Evolutionary conservation across 2,329 filamentous ascomycete genomes (phyloP), one percentile per base, ranked within the genome.

Genomic region (Exophiala calicioides): DNA sequence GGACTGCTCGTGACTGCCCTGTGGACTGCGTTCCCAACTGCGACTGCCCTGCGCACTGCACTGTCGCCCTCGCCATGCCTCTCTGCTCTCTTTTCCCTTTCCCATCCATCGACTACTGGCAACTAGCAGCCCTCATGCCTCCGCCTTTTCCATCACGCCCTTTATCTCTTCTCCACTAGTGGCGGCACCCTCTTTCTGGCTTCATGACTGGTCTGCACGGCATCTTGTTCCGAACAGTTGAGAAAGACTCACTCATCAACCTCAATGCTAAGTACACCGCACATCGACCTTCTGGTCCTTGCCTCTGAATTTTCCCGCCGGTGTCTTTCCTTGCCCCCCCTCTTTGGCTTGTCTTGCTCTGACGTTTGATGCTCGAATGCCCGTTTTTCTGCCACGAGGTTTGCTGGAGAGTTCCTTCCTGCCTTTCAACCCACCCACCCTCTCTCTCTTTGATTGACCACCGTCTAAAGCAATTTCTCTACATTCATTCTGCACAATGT

Each of bases 141-240:
- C 24, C 24, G 24, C 7, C 24, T 27, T 34, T 6, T 18, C 32
- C n/a, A 34, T 13, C 36, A 33, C 21, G 41, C n/a, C 38, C 23
- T 37, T 35, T 31, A 9, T 29, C 24, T 18, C 8, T 23, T 27
- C 42, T 31, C 34, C 31, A 20, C 19, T 30, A 29, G n/a, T n/a
- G n/a, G n/a, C n/a, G n/a, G 13, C 33, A 37, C 43, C 19, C 21
- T 32, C 29, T 30, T 30, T 23, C 12, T 31, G n/a, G 42, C 44
- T 33, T 21, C 26, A 35, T 52, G 44, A 52, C 34, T 52, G 49
- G 49, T 31, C 40, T 47, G 49, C 49, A 45, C 49, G 49, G 49
- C 49, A 52, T 34, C 49, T 52, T 26, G 15, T 47, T 37, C 49
- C 44, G 44, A 42, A 33, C 15, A 32, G 21, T 40, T 34, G 21